Evolutionary conservation across 352 stramenopile genomes (phyloP).

Genomic region (Phytopythium mirpurense): DNA sequence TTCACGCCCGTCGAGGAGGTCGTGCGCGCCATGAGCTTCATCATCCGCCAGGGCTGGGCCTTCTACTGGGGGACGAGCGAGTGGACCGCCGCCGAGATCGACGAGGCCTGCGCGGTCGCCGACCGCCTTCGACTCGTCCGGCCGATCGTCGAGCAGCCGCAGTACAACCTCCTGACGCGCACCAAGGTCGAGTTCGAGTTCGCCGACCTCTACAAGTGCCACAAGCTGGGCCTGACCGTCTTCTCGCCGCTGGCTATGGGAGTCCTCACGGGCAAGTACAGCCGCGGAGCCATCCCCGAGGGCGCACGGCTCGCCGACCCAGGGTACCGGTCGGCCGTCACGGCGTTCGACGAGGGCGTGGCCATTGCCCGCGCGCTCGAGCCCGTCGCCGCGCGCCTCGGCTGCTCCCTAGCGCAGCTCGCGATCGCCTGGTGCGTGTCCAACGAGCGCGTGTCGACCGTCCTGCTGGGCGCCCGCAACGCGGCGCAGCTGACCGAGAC

Average conservation of each 20-base stretch:
- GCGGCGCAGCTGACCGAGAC: constrained; percentile 48
- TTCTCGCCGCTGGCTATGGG: constrained; percentile 39
- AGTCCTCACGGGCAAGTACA: constrained; percentile 60
- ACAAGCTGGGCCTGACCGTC: constrained; percentile 26
- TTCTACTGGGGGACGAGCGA: constrained; percentile 31
- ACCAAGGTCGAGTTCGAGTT: constrained; percentile 45
- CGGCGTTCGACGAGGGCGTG: constrained; percentile 11
- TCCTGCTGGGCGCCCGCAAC: constrained; percentile 44
- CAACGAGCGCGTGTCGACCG: constrained; percentile 48
- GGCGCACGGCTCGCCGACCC: constrained; percentile 27
- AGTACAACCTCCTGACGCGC: constrained; percentile 53
- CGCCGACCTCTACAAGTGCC: constrained; percentile 26
- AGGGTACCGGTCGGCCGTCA: constrained; percentile 22
- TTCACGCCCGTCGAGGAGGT: constrained; percentile 28
- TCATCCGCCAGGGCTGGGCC: constrained; percentile 18
- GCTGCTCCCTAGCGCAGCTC: constrained; percentile 37
- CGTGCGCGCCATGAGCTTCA: constrained; percentile 13
- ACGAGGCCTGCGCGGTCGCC: constrained; percentile 31
- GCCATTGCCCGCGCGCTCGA: constrained; percentile 25
- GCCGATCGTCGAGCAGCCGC: constrained; percentile 30
- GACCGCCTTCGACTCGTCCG: constrained; percentile 14
- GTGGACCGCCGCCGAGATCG: constrained; percentile 51
- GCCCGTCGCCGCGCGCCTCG: constrained; percentile 30
- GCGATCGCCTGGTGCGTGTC: constrained; percentile 51
- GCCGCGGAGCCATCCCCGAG: constrained; percentile 11